Conservation (phyloP, 495 filamentous ascomycete species). For the Talaromyces stipitatus region DNA sequence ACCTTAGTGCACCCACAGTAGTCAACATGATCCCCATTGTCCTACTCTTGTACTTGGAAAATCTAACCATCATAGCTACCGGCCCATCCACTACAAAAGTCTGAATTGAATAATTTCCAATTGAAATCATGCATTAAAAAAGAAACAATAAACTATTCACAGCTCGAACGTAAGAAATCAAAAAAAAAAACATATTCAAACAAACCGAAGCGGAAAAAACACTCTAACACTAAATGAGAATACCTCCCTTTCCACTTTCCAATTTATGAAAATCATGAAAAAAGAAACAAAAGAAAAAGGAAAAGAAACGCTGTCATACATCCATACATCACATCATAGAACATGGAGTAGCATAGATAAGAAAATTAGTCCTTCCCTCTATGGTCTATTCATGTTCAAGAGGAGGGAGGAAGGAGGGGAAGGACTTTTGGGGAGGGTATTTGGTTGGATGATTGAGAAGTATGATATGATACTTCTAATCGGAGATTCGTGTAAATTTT, state of each 20-base stretch:
- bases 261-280: slow-evolving; percentile 3
- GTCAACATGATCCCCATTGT: too few species aligned
- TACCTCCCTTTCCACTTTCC: slow-evolving; percentile 2
- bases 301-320: slow-evolving; percentile 2
- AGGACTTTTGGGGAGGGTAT: neutral
- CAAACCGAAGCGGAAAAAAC: neutral
- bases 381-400: neutral
- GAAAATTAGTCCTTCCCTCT: neutral
- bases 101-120: too few species aligned
- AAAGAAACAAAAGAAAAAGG: neutral
- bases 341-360: neutral
- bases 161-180: neutral
- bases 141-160: neutral
- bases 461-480: neutral
- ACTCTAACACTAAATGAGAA: neutral
- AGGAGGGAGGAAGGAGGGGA: neutral
- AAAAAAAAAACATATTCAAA: slow-evolving; percentile 5
- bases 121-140: too few species aligned
- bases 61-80: too few species aligned
- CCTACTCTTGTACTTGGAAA: too few species aligned
- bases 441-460: neutral
- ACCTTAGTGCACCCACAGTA: too few species aligned
- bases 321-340: slow-evolving; percentile 4
- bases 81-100: too few species aligned
- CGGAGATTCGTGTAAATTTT: neutral